phyloP scores from a whole-genome alignment of 495 filamentous ascomycete species.

The Aspergillus cristatus region DNA sequence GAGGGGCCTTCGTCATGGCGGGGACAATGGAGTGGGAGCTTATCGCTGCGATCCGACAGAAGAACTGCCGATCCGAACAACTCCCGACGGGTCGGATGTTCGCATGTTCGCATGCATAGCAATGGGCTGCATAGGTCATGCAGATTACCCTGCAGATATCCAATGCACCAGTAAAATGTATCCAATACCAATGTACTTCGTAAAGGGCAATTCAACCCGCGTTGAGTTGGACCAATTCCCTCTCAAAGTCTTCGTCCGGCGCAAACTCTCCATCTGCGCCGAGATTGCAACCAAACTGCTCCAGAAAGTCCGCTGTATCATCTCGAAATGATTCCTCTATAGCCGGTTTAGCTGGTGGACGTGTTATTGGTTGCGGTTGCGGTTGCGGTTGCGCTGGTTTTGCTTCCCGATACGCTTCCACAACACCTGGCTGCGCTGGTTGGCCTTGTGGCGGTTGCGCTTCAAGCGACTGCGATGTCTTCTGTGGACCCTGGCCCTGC shows the following conservation, averaged over 20 bases:
- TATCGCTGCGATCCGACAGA: slow-evolving; percentile 8
- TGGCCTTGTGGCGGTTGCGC: no score
- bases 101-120: slow-evolving; percentile 10
- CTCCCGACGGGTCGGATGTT: slow-evolving; percentile 24
- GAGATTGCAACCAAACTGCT: slow-evolving; percentile 24
- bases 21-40: slow-evolving; percentile 3
- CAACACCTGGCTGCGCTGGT: not conserved
- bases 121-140: no score
- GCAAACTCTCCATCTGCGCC: slow-evolving; percentile 17
- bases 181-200: no score
- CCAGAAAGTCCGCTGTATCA: slow-evolving; percentile 29
- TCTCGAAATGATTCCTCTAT: slow-evolving; percentile 30
- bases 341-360: not conserved
- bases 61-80: slow-evolving; percentile 15
- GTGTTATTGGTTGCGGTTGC: no score
- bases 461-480: not conserved
- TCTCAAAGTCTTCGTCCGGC: slow-evolving; percentile 15
- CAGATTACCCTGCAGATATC: no score
- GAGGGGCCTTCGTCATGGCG: not conserved
- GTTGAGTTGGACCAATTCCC: slow-evolving; percentile 17
- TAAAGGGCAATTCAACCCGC: slow-evolving; percentile 9
- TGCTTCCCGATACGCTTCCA: slow-evolving; percentile 33
- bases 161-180: no score
- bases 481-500: not conserved
- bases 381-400: no score